Evolutionary conservation across 176 grass and related monocot genomes (phyloP).

Genomic region (Ensete ventricosum): DNA sequence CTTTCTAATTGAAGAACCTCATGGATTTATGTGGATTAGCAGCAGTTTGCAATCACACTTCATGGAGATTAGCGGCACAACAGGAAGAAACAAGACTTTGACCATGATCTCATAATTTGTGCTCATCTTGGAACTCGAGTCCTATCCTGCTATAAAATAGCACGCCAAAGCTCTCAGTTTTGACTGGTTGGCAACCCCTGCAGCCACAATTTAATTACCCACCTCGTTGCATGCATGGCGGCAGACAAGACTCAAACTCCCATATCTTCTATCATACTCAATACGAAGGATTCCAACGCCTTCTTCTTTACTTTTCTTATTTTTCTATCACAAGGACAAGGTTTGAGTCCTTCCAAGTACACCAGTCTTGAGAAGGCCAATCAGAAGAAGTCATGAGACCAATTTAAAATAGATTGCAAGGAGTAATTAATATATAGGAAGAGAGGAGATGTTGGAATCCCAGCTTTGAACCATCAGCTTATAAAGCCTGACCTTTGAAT

Average conservation of each 20-base stretch:
- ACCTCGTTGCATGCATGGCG: conserved; percentile 16
- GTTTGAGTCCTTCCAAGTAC: conserved; percentile 4
- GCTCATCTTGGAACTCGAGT: neutral
- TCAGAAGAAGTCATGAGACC: too few species aligned
- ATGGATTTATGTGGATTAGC: neutral
- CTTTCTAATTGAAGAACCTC: too few species aligned
- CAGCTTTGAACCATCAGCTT: conserved; percentile 2
- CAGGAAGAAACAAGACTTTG: neutral
- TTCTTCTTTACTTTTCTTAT: neutral
- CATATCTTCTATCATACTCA: conserved; percentile 9
- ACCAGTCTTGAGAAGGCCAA: too few species aligned
- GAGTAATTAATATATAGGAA: too few species aligned
- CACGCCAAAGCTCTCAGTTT: neutral
- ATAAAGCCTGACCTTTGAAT: neutral
- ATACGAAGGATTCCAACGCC: neutral
- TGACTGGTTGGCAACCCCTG: neutral
- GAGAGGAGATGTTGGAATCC: neutral
- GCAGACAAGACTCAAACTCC: conserved; percentile 1
- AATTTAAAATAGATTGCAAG: too few species aligned
- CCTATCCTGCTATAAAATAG: neutral
- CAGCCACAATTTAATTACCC: neutral
- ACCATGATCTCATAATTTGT: neutral
- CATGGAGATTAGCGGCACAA: conserved; percentile 3
- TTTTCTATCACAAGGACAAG: neutral
- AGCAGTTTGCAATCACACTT: neutral